phyloP scores from a whole-genome alignment of 169 alveolate genomes.

The Ichthyophthirius multifiliis region DNA sequence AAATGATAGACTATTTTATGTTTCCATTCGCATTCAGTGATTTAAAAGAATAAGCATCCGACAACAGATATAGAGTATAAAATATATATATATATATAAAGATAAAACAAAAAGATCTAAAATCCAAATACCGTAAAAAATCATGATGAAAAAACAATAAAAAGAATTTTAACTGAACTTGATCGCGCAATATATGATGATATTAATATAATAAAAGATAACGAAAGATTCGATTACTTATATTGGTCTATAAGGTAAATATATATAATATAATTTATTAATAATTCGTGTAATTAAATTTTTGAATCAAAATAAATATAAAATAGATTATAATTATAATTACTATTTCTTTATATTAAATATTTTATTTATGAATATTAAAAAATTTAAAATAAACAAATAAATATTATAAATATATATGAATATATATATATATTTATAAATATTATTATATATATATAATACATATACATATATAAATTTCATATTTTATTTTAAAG shows the following conservation, averaged over 20 bases:
- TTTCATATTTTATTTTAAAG: background rate
- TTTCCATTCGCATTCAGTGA: background rate
- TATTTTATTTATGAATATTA: background rate
- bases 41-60: background rate
- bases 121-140: background rate
- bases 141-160: background rate
- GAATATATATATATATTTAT: no score
- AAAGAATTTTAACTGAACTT: background rate
- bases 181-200: constrained; percentile 14
- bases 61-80: background rate
- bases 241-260: constrained; percentile 4
- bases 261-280: background rate
- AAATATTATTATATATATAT: no score
- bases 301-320: no score
- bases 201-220: background rate
- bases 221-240: constrained; percentile 5
- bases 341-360: background rate
- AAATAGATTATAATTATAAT: background rate
- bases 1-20: background rate
- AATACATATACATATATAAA: no score
- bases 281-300: no score
- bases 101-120: background rate
- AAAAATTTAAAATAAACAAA: background rate
- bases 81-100: background rate
- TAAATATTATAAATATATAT: no score